Base-by-base conservation (phyloP, 2,329 filamentous ascomycete genomes). In the Salinomyces thailandicus region DNA sequence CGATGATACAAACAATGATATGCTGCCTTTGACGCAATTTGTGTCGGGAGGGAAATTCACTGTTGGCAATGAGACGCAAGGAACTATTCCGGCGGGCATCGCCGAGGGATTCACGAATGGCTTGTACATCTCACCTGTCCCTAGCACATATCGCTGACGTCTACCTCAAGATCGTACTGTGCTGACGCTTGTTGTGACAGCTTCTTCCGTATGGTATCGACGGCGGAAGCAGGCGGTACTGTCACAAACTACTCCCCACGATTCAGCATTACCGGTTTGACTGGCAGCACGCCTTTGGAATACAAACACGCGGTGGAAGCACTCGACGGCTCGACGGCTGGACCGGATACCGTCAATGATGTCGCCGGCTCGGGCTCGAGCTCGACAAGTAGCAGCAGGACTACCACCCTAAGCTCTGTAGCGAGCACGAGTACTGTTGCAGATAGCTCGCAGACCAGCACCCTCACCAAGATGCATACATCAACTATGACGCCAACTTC, bases 261-360 rank as follows among this genome's bases (percentile, higher is more conserved):
- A 42, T 84, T 84, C 59, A 69, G 72, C n/a, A 61, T 81, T 35
- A 64, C 63, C 9, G 69, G 68, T 47, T 81, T 82, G 77, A 77
- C 69, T 2, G 77, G 77, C 24, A 60, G 60, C 4, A 79, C 79
- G 49, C 60, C 67, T 1, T 41, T 63, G 1, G 51, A 49, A 27
- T 57, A 71, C 31, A 47, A 51, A 17, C 39, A 49, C 15, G 62
- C 55, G 12, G 51, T 61, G 18, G 48, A 49, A 24, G 33, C 27
- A 8, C 30, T 39, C 18, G 53, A 55, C 4, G 60, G 60, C 6
- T 31, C 33, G 4, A 66, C 54, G 32, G 55, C 46, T 43, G 66
- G 55, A 5, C 62, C 60, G 31, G 47, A 48, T 13, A 62, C 50
- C 36, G 55, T 49, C 31, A 58, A 58, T 36, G 47, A 41, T 9